A percentile compares a stretch with the other conserved stretches of the same genome.
Evolutionary conservation across 2,329 filamentous ascomycete species (phyloP).

Genomic region (Stromatinia cepivora): DNA sequence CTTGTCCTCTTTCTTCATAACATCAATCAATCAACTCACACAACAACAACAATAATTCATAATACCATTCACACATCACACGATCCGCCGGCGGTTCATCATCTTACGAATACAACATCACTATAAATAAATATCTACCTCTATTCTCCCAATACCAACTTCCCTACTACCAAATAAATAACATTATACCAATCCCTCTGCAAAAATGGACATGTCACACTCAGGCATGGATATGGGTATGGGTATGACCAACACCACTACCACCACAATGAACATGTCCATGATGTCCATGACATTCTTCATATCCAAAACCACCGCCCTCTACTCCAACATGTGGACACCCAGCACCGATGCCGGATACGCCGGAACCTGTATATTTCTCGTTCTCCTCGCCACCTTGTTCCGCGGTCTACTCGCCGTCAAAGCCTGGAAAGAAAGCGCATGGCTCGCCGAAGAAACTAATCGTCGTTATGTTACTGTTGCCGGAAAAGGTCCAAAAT

Average conservation of each 20-base stretch:
- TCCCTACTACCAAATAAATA: not conserved
- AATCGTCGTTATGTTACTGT: constrained; percentile 76
- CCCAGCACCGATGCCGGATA: constrained; percentile 70
- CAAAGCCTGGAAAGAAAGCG: constrained; percentile 61
- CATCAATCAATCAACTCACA: not conserved
- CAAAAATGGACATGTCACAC: constrained; percentile 27
- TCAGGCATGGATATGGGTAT: constrained; percentile 26
- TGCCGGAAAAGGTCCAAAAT: constrained; percentile 52
- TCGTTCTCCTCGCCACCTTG: constrained; percentile 71
- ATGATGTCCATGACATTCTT: constrained; percentile 64
- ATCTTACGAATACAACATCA: constrained; percentile 21
- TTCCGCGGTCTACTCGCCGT: constrained; percentile 71
- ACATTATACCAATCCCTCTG: constrained; percentile 1
- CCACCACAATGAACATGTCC: constrained; percentile 49
- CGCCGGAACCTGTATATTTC: constrained; percentile 88
- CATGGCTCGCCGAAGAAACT: constrained; percentile 71
- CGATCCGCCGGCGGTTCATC: constrained; percentile 19
- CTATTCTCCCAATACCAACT: not conserved
- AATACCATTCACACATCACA: constrained; percentile 2
- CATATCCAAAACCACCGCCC: constrained; percentile 58
- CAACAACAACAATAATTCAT: constrained; percentile 2
- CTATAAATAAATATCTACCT: constrained; percentile 7
- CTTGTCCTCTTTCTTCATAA: constrained; percentile 6
- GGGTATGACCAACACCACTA: constrained; percentile 41
- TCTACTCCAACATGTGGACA: constrained; percentile 72